Percentiles rank a stretch among this genome's conserved stretches.
phyloP scores from a whole-genome alignment of 352 stramenopile genomes.

The Phytophthora sp. region DNA sequence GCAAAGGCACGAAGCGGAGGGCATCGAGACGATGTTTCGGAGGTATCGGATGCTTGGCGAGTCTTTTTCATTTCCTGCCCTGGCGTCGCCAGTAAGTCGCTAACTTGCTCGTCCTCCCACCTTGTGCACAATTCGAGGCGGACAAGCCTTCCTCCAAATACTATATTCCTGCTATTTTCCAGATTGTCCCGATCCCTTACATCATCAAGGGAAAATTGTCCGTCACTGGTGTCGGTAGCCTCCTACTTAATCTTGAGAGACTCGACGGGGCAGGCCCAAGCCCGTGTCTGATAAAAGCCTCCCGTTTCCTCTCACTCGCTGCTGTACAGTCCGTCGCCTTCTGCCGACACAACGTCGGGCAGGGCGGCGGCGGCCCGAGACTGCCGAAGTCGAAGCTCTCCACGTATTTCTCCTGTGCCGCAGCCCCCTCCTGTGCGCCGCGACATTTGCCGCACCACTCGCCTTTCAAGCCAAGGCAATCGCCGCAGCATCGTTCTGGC shows the following conservation, averaged over 20 bases:
- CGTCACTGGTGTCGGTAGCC: conserved; percentile 1
- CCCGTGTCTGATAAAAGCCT: conserved; percentile 3
- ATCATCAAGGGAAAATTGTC: conserved; percentile 21
- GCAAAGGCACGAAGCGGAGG: not conserved
- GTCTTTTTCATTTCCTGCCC: conserved; percentile 26
- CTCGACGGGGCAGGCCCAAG: not conserved
- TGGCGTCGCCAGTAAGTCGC: conserved; percentile 17
- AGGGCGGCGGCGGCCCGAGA: conserved; percentile 40
- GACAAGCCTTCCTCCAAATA: conserved; percentile 15
- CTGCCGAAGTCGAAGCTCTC: conserved; percentile 35
- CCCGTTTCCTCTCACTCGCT: conserved; percentile 25
- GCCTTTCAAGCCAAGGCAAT: conserved; percentile 7
- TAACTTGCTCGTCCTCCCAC: conserved; percentile 16
- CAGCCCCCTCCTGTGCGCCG: conserved; percentile 5
- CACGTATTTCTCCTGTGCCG: conserved; percentile 9
- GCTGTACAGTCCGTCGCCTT: conserved; percentile 44
- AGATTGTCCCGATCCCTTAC: not conserved
- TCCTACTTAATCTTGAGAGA: conserved; percentile 3
- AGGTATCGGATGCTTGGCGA: conserved; percentile 17
- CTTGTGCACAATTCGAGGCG: no score
- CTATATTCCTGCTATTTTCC: conserved; percentile 14
- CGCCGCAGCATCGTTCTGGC: not conserved
- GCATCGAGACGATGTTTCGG: not conserved
- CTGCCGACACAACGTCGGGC: conserved; percentile 44
- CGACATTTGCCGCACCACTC: conserved; percentile 7